Evolutionary conservation across 1,284 basidiomycete species (phyloP).

Genomic region (Rhizoctonia solani): DNA sequence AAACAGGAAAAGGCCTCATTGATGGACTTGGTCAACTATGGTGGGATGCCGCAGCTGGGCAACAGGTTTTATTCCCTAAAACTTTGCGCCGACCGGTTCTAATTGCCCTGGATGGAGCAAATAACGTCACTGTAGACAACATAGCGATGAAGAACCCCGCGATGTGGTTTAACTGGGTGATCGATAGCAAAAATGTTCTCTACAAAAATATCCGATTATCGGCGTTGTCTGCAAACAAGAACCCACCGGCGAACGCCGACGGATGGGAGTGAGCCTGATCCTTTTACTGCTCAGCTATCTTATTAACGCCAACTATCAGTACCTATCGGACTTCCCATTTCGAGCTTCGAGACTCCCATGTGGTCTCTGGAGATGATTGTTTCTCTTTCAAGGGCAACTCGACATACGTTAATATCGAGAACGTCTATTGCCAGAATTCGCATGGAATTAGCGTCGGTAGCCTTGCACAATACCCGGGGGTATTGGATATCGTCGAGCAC

Average conservation of each 20-base stretch:
- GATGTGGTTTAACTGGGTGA: constrained; percentile 30
- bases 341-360: constrained; percentile 15
- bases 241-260: constrained; percentile 28
- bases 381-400: constrained; percentile 35
- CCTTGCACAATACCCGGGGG: constrained; percentile 33
- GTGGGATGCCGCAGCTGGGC: constrained; percentile 19
- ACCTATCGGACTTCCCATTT: constrained; percentile 32
- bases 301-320: not conserved
- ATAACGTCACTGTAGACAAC: constrained; percentile 19
- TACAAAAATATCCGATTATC: constrained; percentile 22
- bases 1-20: constrained; percentile 32
- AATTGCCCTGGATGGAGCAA: constrained; percentile 18
- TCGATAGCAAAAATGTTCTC: constrained; percentile 22
- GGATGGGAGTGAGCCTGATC: constrained; percentile 24
- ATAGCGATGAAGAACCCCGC: constrained; percentile 31
- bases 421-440: too few relatives aligned
- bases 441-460: constrained; percentile 30
- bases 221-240: constrained; percentile 21
- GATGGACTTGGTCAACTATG: constrained; percentile 22
- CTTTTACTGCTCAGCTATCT: too few relatives aligned
- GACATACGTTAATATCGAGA: too few relatives aligned
- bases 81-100: constrained; percentile 19
- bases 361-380: constrained; percentile 37
- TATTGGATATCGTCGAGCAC: constrained; percentile 29
- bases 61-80: not conserved